phyloP scores from a whole-genome alignment of 805 yeast genomes.

The Wickerhamiella nectarea region DNA sequence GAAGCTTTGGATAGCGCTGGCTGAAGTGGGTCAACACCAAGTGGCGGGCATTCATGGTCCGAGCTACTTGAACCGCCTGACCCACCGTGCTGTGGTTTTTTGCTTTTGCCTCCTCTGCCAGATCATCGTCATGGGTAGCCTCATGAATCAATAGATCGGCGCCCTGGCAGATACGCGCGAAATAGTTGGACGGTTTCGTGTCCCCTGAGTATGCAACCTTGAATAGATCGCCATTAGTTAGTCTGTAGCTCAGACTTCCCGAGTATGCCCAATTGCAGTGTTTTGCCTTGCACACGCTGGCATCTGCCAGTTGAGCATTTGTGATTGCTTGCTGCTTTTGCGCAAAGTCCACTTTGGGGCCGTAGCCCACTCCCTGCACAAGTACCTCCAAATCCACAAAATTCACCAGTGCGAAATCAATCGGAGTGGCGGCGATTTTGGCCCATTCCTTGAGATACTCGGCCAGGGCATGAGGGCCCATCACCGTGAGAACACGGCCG shows the following conservation, averaged over 20 bases:
- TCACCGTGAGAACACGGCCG: slow-evolving; percentile 34
- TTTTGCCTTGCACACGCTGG: slow-evolving; percentile 52
- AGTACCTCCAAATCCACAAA: slow-evolving; percentile 53
- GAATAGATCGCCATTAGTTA: slow-evolving; percentile 28
- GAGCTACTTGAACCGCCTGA: slow-evolving; percentile 66
- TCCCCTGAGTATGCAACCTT: slow-evolving; percentile 88
- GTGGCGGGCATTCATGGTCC: slow-evolving; percentile 56
- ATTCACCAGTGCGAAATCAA: slow-evolving; percentile 31
- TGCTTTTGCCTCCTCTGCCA: slow-evolving; percentile 59
- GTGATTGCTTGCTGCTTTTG: neutral
- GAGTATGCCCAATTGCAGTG: slow-evolving; percentile 82
- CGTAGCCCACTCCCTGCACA: slow-evolving; percentile 27
- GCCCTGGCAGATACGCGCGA: slow-evolving; percentile 49
- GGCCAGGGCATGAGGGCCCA: slow-evolving; percentile 64
- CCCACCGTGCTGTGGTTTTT: slow-evolving; percentile 81
- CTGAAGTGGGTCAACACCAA: slow-evolving; percentile 82
- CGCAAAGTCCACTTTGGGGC: neutral
- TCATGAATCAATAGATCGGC: slow-evolving; percentile 81
- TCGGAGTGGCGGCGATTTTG: slow-evolving; percentile 11
- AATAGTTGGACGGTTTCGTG: slow-evolving; percentile 64
- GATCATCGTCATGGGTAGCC: slow-evolving; percentile 75
- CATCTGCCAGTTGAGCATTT: neutral
- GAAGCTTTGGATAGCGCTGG: slow-evolving; percentile 64
- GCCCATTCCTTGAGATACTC: slow-evolving; percentile 60
- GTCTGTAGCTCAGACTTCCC: slow-evolving; percentile 35